These are phyloP conservation scores for Rhizopogon roseolus DNA, from an alignment of 768 basidiomycete species.

Conservation along the genomic window DNA sequence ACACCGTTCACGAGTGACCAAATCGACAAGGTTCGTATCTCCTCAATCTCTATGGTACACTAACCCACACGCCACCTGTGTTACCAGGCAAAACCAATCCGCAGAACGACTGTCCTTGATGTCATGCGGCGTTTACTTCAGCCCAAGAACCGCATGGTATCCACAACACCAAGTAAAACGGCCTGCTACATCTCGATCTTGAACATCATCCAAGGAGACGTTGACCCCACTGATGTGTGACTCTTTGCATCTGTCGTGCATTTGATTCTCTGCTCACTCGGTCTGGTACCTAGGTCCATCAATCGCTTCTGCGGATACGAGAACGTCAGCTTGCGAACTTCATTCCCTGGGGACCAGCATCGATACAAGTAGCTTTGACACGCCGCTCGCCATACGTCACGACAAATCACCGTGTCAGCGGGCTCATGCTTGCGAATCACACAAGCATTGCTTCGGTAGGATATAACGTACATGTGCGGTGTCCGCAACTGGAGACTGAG, in stretches of 20 bases:
- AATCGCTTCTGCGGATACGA: slow-evolving; percentile 93
- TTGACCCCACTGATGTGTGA: slow-evolving; percentile 91
- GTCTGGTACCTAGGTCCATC: slow-evolving; percentile 67
- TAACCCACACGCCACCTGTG: neutral
- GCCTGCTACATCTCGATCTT: slow-evolving; percentile 97
- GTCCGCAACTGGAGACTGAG: neutral
- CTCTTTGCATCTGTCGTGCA: neutral
- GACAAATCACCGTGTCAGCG: slow-evolving; percentile 91
- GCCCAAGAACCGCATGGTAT: slow-evolving; percentile 98
- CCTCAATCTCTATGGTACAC: neutral
- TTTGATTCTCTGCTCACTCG: neutral
- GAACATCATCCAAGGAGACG: slow-evolving; percentile 98
- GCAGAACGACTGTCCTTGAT: slow-evolving; percentile 94
- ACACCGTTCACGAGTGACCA: slow-evolving; percentile 98
- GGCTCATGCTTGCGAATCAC: slow-evolving; percentile 98
- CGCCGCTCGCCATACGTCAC: slow-evolving; percentile 85
- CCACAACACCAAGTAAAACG: slow-evolving; percentile 85
- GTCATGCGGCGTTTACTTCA: slow-evolving; percentile 97
- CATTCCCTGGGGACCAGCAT: slow-evolving; percentile 99
- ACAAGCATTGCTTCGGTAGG: slow-evolving; percentile 95
- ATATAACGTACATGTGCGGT: slow-evolving; percentile 8
- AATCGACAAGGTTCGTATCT: slow-evolving; percentile 78
- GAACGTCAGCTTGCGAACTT: slow-evolving; percentile 96
- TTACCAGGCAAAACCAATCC: slow-evolving; percentile 83
- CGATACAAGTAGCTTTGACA: slow-evolving; percentile 95